Conservation (phyloP, 108 stramenopile species). For the Thalassiosira profunda region DNA sequence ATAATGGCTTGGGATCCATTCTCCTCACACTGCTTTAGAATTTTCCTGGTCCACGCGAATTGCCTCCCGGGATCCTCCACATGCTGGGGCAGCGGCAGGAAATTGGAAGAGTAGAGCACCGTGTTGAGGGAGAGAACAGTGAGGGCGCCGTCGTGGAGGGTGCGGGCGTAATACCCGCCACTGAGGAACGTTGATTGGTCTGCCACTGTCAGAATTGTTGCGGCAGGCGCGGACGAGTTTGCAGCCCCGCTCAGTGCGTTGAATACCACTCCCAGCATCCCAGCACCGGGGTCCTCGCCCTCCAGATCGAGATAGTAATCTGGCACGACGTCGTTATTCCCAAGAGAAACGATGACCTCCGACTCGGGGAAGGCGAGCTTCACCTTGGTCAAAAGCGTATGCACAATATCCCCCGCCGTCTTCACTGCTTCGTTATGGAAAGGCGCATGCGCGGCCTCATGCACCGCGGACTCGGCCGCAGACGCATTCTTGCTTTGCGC, state of each 20-base stretch:
- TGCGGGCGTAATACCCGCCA: conserved; percentile 69
- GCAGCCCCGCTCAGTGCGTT: conserved; percentile 3
- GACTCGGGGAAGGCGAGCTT: conserved; percentile 13
- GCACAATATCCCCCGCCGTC: conserved; percentile 28
- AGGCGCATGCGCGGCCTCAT: not conserved
- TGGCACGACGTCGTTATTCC: conserved; percentile 79
- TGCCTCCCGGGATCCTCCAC: conserved; percentile 67
- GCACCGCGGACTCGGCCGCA: not conserved
- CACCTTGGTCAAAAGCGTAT: not conserved
- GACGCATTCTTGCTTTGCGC: not conserved
- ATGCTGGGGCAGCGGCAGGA: conserved; percentile 42
- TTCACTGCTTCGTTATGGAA: conserved; percentile 28
- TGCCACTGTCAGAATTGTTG: not conserved
- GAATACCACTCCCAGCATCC: conserved; percentile 39
- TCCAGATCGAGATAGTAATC: conserved; percentile 68
- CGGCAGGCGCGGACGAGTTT: not conserved
- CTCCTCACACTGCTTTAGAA: conserved; percentile 28
- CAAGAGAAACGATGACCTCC: conserved; percentile 52
- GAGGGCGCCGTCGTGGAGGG: conserved; percentile 37
- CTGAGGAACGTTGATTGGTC: conserved; percentile 49
- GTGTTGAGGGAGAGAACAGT: conserved; percentile 68
- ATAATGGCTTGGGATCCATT: conserved; percentile 36
- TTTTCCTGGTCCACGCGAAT: conserved; percentile 62
- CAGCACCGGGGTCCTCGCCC: conserved; percentile 6
- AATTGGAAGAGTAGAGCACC: conserved; percentile 52